Conservation (phyloP, 495 filamentous ascomycete species). For the Penicillium goetzii region DNA sequence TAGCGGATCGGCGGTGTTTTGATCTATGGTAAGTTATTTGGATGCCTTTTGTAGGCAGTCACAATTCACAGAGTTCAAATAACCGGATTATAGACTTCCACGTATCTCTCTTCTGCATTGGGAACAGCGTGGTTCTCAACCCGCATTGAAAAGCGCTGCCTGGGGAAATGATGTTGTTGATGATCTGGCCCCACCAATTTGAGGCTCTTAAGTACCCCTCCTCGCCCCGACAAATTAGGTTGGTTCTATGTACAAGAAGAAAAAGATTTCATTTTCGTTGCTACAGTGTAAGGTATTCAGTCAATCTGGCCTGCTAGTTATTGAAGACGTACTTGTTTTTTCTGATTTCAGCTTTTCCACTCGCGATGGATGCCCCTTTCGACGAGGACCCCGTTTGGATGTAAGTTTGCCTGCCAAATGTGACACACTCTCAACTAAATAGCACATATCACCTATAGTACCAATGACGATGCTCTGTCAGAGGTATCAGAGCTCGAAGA, state of each 20-base stretch:
- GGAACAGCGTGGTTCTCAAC: neutral
- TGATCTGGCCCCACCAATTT: neutral
- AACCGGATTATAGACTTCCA: neutral
- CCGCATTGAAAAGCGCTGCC: neutral
- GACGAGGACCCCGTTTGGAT: conserved; percentile 2
- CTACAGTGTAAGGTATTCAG: neutral
- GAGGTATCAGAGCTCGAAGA: neutral
- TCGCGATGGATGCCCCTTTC: neutral
- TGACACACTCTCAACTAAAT: neutral
- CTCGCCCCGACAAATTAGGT: neutral
- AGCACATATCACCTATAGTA: neutral
- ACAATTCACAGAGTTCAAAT: neutral
- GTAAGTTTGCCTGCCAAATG: neutral
- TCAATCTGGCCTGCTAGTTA: neutral
- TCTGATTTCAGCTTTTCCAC: neutral
- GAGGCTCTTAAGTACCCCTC: neutral
- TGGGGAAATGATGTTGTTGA: neutral
- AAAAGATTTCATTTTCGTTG: neutral
- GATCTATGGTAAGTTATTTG: neutral
- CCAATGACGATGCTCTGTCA: neutral
- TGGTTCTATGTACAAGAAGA: neutral
- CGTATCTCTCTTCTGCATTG: neutral
- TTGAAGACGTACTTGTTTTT: neutral
- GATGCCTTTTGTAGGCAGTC: neutral
- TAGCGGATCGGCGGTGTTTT: neutral